phyloP scores from a whole-genome alignment of 495 filamentous ascomycete genomes.

The Copromyces sp. region DNA sequence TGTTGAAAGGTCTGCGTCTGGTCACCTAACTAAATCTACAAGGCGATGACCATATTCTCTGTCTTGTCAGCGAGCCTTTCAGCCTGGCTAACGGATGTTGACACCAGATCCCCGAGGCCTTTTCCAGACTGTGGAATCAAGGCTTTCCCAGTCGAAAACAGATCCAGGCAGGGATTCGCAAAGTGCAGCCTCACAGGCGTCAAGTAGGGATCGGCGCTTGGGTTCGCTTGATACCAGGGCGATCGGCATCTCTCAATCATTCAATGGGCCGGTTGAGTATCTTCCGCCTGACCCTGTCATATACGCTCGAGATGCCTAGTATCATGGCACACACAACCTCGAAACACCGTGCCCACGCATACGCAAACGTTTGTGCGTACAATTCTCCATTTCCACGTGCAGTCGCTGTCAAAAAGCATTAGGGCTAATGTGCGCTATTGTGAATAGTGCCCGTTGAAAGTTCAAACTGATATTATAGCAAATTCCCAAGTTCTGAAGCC shows the following conservation, averaged over 20 bases:
- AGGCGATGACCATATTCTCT: neutral
- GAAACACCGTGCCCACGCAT: neutral
- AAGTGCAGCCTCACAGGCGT: neutral
- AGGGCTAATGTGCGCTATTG: neutral
- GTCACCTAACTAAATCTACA: neutral
- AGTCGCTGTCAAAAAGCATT: neutral
- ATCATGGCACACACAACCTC: neutral
- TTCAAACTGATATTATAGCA: neutral
- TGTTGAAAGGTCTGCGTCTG: neutral
- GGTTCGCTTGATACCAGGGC: neutral
- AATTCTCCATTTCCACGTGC: neutral
- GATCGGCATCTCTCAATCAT: neutral
- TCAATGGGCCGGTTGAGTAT: neutral
- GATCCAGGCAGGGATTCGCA: neutral
- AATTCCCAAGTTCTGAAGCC: neutral
- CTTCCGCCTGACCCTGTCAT: neutral
- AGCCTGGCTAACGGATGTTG: neutral
- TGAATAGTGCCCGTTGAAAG: neutral
- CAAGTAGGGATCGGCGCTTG: neutral
- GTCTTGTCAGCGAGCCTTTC: neutral
- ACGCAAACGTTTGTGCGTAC: neutral
- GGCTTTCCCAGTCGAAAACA: neutral
- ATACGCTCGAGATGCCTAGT: neutral
- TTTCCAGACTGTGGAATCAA: neutral
- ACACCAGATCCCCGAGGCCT: neutral